Conservation (phyloP, 2,329 filamentous ascomycete genomes). For the Scopulariopsis brevicaulis region DNA sequence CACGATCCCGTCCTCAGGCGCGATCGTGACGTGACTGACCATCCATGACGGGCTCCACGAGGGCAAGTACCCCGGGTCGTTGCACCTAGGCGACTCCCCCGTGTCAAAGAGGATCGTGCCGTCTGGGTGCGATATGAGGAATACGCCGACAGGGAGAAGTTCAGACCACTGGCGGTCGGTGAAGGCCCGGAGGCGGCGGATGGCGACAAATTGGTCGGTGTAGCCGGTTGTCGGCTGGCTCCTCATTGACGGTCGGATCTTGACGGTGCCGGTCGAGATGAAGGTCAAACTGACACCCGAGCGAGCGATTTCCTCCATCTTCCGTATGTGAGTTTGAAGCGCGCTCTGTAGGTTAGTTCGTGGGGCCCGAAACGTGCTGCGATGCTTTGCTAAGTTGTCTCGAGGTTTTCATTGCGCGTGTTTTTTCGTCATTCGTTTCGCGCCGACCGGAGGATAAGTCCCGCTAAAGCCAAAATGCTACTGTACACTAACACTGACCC, state of each 20-base stretch:
- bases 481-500: no score
- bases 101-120: conserved; percentile 13
- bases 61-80: conserved; percentile 11
- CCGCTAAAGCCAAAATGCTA: no score
- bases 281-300: not conserved
- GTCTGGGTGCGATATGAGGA: conserved; percentile 11
- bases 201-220: conserved; percentile 8
- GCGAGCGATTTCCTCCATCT: not conserved
- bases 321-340: no score
- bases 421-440: no score
- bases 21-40: conserved; percentile 6
- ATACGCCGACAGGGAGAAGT: conserved; percentile 11
- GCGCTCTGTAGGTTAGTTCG: no score
- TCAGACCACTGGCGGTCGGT: conserved; percentile 10
- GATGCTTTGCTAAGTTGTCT: no score
- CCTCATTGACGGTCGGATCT: conserved; percentile 8
- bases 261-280: conserved; percentile 12
- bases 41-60: conserved; percentile 8
- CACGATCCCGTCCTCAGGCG: conserved; percentile 10
- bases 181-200: conserved; percentile 11
- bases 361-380: no score
- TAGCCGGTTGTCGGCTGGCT: conserved; percentile 8
- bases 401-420: no score
- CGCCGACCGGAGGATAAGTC: no score
- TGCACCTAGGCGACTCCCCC: conserved; percentile 11